phyloP scores from a whole-genome alignment of 768 basidiomycete species.

The Xerocomus potaroensis region DNA sequence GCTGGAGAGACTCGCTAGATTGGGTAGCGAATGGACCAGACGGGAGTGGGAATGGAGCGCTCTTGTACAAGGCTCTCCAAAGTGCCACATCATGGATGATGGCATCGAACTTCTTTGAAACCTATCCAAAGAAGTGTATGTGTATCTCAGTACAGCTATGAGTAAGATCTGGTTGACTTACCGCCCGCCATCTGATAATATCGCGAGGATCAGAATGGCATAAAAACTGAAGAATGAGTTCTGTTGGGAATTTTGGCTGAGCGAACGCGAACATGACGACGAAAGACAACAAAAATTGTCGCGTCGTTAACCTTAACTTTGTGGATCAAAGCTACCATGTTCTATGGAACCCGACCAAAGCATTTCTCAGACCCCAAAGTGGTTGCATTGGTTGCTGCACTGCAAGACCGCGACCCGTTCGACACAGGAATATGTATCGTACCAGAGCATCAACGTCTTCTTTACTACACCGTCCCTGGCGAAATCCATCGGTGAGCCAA shows the following conservation, averaged over 20 bases:
- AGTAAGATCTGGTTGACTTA: background rate
- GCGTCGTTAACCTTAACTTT: no score
- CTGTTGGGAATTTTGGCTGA: background rate
- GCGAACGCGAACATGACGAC: background rate
- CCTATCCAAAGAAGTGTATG: background rate
- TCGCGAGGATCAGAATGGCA: background rate
- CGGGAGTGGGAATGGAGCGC: background rate
- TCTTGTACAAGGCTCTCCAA: conserved; percentile 1
- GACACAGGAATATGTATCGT: background rate
- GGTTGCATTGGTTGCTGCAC: background rate
- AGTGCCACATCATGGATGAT: background rate
- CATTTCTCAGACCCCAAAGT: no score
- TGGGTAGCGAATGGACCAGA: background rate
- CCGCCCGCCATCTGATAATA: conserved; percentile 1
- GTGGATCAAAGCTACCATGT: no score
- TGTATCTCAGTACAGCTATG: no score
- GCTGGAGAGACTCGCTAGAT: background rate
- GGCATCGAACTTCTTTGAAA: conserved; percentile 2
- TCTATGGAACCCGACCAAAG: no score
- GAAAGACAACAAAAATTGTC: no score
- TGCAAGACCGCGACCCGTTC: background rate
- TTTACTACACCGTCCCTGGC: background rate
- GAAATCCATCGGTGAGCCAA: background rate
- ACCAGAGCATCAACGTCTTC: background rate
- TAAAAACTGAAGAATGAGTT: background rate